Base-by-base conservation (phyloP, 306 rosid species). In the Quercus variabilis region DNA sequence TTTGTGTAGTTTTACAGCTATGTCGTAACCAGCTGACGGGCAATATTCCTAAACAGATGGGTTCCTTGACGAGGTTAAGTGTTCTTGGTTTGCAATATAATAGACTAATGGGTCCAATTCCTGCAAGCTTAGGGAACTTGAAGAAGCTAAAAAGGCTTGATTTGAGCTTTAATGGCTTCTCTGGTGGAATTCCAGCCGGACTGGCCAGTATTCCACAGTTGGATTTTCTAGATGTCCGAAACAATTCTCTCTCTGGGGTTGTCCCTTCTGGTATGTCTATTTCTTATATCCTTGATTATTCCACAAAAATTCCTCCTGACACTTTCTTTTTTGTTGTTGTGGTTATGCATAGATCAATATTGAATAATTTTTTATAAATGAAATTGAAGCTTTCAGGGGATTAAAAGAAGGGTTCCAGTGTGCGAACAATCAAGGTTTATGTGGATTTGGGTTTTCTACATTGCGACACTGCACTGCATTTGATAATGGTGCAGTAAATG, bases 11-110 rank as follows among this genome's bases (percentile, higher is more conserved):
- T 59, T 43, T 94, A 25, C 99, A 95, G 87, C 77, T 95, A 65
- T 92, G 97, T 12, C 88, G 89, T 83, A 95, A 95, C 77, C 87
- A 85, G 80, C 86, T 95, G 82, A 92, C 79, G 64, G 97, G 98
- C 38, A 85, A 65, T 62, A 88, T 95, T 77, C 98, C 99, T 3
- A 4, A 83, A 20, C 79, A 85, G 71, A 84, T 91, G 78, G 98
- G 94, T 28, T 88, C 84, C 28, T 85, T 89, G 86, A 89, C 83
- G 89, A 89, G 82, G 80, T 89, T 93, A 28, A 86, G 64, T 49
- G 88, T 88, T 74, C 90, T 95, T 76, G 93, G 92, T 74, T 75
- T 93, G 84, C 98, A 95, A 73, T 43, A 85, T 73, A 95, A 95
- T 87, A 90, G 73, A 79, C 84, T 91, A 68, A 79, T 12, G 15